Evolutionary conservation across 768 basidiomycete species (phyloP), one percentile per base, ranked within the genome.

Genomic region (Psilocybe azurescens): DNA sequence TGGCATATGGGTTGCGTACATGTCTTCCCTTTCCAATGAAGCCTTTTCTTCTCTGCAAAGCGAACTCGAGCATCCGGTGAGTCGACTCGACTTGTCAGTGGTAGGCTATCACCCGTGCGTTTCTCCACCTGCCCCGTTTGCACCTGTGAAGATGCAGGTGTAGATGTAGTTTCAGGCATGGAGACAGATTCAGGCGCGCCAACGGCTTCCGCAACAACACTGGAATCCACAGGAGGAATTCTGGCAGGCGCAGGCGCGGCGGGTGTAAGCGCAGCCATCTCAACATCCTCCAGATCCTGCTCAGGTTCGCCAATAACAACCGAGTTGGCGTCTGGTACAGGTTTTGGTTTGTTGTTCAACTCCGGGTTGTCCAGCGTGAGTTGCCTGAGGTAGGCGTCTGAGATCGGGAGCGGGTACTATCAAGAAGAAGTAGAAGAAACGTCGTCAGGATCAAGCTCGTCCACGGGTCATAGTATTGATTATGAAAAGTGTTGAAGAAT

Each of bases 11-110:
- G 6, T 6, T 18, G 74, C 89, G 49, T 69, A 93, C 93, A 99
- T 0, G 92, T 90, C 74, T 93, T 94, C 2, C 90, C 93, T 7
- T 81, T 75, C 94, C 96, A 99, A 68, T 93, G 77, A 48, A 99
- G 72, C 55, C 93, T 80, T 72, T 87, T 94, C 79, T 98, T 99
- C 78, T 99, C 97, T 11, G 77, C 72, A 48, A 90, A 88, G 30
- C 93, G 83, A 24, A 85, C 65, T 1, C 86, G 87, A 1, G 89
- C 88, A 66, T 97, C 95, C 2, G 88, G 86, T 0, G 79, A 80
- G 66, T 91, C 91, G 2, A 62, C 67, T 57, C 83, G 81, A 32
- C 78, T 64, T 0, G 57, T 64, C 5, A 64, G 53, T 1, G 66
- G 61, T 13, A 56, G 47, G 20, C 70, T 16, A 18, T 73, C 77